Base-by-base conservation (phyloP, 495 filamentous ascomycete genomes). In the Daldinia bambusicola region DNA sequence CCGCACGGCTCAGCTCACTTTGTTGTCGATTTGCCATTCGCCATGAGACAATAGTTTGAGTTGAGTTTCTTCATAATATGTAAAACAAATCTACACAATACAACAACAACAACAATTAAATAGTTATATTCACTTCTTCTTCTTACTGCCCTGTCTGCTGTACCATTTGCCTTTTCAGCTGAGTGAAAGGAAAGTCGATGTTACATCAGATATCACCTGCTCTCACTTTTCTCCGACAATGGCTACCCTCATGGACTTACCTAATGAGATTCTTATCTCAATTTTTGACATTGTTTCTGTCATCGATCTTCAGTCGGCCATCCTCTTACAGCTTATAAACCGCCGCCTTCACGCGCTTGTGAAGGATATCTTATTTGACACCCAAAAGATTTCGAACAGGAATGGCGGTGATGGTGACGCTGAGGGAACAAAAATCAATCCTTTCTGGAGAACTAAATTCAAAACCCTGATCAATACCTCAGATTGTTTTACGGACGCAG, bases 391-490 rank as follows among this genome's bases (percentile, higher is more conserved):
- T 6, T 51, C 40, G 13, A 14, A 12, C 13, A 26, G 26, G 5
- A 4, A 22, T 7, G n/a, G 32, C 40, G 43, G 30, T 7, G 32
- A n/a, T 12, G 58, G 10, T 12, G 58, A 41, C 26, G 10, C 14
- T 14, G 41, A 45, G 5, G 51, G 36, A 16, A 41, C 16, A 16
- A 31, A 45, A 40, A 67, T 76, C 43, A 45, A 76, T 48, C 64
- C 67, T 31, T 57, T 76, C 5, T 58, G 69, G 53, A 64, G 41
- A 48, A 48, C 43, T 10, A 71, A 65, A 34, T 76, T 76, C 61
- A 65, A 58, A n/a, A 63, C 57, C 4, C 55, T 76, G 31, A 71
- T 76, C 55, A 60, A 71, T 58, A 74, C 74, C 12, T 57, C 53
- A 9, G 67, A 71, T 14, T 74, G 67, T 58, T 74, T 74, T 61